Percentiles rank a stretch among this genome's conserved stretches.
These are phyloP conservation scores for Nitzschia sp. DNA, from an alignment of 108 stramenopile species.

Conservation along the genomic window DNA sequence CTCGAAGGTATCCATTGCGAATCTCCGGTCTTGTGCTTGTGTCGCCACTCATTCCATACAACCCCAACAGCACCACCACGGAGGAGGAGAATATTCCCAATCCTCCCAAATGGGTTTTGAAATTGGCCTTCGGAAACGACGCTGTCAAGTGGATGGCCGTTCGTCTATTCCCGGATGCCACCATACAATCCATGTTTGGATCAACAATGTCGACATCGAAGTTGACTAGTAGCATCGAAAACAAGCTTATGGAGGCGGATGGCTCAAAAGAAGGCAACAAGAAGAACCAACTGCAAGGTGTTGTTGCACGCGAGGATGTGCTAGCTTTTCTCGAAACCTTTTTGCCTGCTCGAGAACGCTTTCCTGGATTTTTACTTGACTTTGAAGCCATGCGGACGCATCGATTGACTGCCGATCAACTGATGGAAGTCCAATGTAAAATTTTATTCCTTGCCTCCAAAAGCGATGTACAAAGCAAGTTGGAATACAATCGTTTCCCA, in stretches of 20 bases:
- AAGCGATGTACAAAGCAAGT: not conserved
- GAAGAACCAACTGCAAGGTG: not conserved
- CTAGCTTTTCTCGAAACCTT: not conserved
- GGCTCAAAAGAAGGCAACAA: no score
- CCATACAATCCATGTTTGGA: not conserved
- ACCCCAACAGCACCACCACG: not conserved
- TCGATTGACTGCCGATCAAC: not conserved
- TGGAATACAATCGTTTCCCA: not conserved
- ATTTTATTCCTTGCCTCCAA: not conserved
- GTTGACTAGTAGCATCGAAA: not conserved
- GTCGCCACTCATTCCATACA: not conserved
- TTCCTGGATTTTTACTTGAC: not conserved
- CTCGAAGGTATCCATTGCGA: not conserved
- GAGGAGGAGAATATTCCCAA: not conserved
- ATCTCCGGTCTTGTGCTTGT: not conserved
- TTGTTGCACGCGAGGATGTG: not conserved
- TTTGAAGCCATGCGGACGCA: not conserved
- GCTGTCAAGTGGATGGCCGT: not conserved
- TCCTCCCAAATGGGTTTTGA: not conserved
- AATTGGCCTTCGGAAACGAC: not conserved
- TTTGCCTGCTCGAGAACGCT: not conserved
- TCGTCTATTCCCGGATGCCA: not conserved
- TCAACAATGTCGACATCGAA: not conserved
- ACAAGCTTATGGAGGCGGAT: no score
- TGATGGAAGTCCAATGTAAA: not conserved